Evolutionary conservation across 208 protist species (phyloP), one percentile per base, ranked within the genome.

Genomic region (Perkinsela sp.): DNA sequence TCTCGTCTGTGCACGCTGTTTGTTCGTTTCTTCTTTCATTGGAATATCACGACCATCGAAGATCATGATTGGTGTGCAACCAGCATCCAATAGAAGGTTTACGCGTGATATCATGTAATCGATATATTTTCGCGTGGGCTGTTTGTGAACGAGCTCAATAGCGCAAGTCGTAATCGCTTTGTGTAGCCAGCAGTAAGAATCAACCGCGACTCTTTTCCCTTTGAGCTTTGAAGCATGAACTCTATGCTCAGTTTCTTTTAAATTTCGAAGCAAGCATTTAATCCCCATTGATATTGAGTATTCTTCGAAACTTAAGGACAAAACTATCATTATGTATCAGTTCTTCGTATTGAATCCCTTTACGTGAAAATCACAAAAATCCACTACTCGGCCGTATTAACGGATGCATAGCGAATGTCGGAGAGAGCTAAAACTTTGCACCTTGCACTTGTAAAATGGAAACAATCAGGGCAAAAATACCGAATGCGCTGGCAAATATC

Each of bases 391-490:
- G n/a, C n/a, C n/a, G n/a, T n/a, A n/a, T n/a, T n/a, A n/a, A n/a
- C n/a, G n/a, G n/a, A n/a, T n/a, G n/a, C n/a, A n/a, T n/a, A n/a
- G n/a, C n/a, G n/a, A n/a, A n/a, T n/a, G n/a, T n/a, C n/a, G n/a
- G n/a, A n/a, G n/a, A n/a, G 22, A 57, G 22, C 22, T 22, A 57
- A 57, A 83, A 81, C 31, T 73, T 73, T 29, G 87, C 87, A 69
- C 90, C 85, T 32, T 92, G 82, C 1, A 83, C 77, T 81, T 94
- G 89, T 29, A 97, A 73, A 83, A 97, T 96, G 32, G 90, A 92
- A 31, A 96, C 90, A 71, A 97, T 97, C 31, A 97, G 87, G n/a
- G 90, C 90, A 78, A 96, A 97, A 67, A 97, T 92, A 66, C 94
- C 93, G 1, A 97, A 82, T 48, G 93, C 94, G 67, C 81, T 89